Evolutionary conservation across 768 basidiomycete species (phyloP).

Genomic region (Pleurotus cornucopiae): DNA sequence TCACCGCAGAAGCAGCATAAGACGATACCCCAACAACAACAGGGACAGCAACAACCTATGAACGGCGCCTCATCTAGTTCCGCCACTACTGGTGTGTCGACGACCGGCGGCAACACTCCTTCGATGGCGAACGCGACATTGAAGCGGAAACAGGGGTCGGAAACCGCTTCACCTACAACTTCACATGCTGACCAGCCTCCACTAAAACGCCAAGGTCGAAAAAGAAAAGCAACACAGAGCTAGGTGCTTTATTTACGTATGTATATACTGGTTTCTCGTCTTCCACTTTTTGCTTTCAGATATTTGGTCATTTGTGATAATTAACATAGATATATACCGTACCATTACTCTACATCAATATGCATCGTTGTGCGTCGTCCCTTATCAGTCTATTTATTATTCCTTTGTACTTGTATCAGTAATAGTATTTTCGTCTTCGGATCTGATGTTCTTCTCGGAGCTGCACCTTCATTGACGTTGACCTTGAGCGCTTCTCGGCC

Average conservation of each 20-base stretch:
- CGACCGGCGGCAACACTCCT: conserved; percentile 45
- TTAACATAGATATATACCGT: conserved; percentile 11
- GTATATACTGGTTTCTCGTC: conserved; percentile 15
- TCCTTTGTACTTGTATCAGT: conserved; percentile 16
- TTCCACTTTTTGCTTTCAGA: conserved; percentile 17
- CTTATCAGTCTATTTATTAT: conserved; percentile 26
- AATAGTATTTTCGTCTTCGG: conserved; percentile 6
- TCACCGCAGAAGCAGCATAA: conserved; percentile 65
- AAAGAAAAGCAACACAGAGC: conserved; percentile 46
- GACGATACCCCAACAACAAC: conserved; percentile 34
- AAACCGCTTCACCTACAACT: conserved; percentile 47
- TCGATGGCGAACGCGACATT: conserved; percentile 43
- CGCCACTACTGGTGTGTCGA: conserved; percentile 27
- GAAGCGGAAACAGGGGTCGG: conserved; percentile 50
- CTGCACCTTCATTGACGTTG: not conserved
- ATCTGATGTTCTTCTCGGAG: not conserved
- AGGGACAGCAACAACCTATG: conserved; percentile 22
- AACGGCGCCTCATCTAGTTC: conserved; percentile 27
- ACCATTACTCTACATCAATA: conserved; percentile 9
- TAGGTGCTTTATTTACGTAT: conserved; percentile 35
- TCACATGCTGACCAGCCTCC: conserved; percentile 40
- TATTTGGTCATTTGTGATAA: conserved; percentile 12
- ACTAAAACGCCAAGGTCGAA: conserved; percentile 49
- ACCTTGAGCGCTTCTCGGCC: no score
- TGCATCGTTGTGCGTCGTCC: conserved; percentile 15